Percentiles rank a stretch among this genome's conserved stretches.
These are phyloP conservation scores for Colletotrichum sp. DNA, from an alignment of 2,329 filamentous ascomycete genomes.

Conservation along the genomic window DNA sequence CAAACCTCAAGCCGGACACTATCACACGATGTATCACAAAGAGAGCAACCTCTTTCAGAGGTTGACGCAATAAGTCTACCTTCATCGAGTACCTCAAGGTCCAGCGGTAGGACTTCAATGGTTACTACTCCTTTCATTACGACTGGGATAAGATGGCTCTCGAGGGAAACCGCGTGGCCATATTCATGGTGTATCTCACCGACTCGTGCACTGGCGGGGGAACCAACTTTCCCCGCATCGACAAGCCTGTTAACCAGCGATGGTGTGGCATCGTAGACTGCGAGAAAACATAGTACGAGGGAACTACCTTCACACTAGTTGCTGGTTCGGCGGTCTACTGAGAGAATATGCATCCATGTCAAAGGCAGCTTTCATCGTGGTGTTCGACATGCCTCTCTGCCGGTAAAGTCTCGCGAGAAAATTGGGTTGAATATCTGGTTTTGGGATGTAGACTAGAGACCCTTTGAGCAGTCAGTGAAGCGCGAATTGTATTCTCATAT, in stretches of 20 bases:
- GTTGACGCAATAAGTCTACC: background rate
- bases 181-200: background rate
- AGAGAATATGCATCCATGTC: background rate
- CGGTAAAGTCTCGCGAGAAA: background rate
- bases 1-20: background rate
- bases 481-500: background rate
- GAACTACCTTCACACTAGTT: background rate
- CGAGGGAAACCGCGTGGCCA: background rate
- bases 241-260: background rate
- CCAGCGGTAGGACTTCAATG: background rate
- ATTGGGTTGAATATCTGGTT: background rate
- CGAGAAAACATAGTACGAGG: background rate
- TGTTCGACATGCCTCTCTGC: background rate
- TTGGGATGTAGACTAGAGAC: background rate
- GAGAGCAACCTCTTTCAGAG: background rate
- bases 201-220: background rate
- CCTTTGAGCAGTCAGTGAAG: background rate
- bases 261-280: background rate
- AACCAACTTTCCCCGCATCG: background rate
- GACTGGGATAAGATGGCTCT: background rate
- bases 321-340: background rate
- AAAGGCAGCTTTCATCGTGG: background rate
- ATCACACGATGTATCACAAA: background rate
- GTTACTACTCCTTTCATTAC: background rate
- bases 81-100: background rate